phyloP scores from a whole-genome alignment of 2,329 filamentous ascomycete species.

The Chaetomium strumarium region DNA sequence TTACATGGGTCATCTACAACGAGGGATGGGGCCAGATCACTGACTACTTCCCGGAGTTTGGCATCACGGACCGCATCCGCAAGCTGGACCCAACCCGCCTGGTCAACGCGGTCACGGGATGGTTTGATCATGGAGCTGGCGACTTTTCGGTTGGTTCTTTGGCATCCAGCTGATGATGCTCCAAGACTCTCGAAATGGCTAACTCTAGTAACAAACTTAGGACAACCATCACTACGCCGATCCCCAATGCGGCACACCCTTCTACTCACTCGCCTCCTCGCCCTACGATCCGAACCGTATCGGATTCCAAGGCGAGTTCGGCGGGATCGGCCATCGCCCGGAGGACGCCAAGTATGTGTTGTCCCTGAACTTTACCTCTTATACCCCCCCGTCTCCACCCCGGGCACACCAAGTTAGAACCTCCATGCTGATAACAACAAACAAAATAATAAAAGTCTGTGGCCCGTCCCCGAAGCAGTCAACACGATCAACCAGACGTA shows the following conservation, averaged over 20 bases:
- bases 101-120: constrained; percentile 58
- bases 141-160: constrained; percentile 45
- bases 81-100: constrained; percentile 58
- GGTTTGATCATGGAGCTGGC: constrained; percentile 62
- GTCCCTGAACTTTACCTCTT: background rate
- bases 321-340: constrained; percentile 61
- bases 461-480: constrained; percentile 57
- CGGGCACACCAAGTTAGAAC: background rate
- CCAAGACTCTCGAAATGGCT: background rate
- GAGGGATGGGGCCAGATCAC: constrained; percentile 63
- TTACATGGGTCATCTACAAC: constrained; percentile 65
- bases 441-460: constrained; percentile 41
- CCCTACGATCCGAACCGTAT: constrained; percentile 56
- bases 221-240: constrained; percentile 70
- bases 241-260: constrained; percentile 65
- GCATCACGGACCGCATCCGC: constrained; percentile 49
- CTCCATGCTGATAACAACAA: background rate
- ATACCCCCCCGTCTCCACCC: background rate
- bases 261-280: constrained; percentile 51
- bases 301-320: constrained; percentile 66
- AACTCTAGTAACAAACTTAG: constrained; percentile 24
- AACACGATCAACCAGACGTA: constrained; percentile 60
- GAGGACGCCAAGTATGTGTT: constrained; percentile 51
- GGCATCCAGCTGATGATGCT: background rate
- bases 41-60: constrained; percentile 48